A percentile compares a stretch with the other conserved stretches of the same genome.
Conservation (phyloP, 1,139 yeast species). For the Lodderomyces oxycetoniae region DNA sequence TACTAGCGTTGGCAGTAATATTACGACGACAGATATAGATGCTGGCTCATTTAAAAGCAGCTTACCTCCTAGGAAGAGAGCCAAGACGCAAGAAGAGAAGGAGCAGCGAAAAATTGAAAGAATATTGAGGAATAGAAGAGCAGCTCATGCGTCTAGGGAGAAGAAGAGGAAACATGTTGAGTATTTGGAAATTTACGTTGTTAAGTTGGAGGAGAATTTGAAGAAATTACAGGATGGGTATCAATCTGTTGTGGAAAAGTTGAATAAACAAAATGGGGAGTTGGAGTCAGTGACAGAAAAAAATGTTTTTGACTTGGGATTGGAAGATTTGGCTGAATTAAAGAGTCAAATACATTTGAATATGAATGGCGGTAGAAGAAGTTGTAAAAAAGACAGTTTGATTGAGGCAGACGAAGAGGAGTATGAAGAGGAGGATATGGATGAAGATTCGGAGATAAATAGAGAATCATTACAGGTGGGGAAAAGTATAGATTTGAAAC, state of each 20-base stretch:
- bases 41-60: conserved; percentile 33
- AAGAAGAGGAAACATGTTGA: conserved; percentile 93
- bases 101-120: conserved; percentile 94
- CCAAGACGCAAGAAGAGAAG: conserved; percentile 93
- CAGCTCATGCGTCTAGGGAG: conserved; percentile 96
- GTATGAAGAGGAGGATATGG: conserved; percentile 4
- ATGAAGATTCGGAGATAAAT: conserved; percentile 1
- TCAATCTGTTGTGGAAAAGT: conserved; percentile 1
- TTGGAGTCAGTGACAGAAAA: conserved; percentile 15
- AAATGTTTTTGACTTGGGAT: conserved; percentile 13
- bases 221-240: conserved; percentile 22
- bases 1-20: no score
- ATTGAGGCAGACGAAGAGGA: conserved; percentile 4
- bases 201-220: conserved; percentile 42
- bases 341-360: conserved; percentile 32
- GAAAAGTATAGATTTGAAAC: neutral
- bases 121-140: conserved; percentile 87
- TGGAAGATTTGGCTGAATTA: conserved; percentile 28
- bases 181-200: conserved; percentile 65
- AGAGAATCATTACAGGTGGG: conserved; percentile 1
- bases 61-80: conserved; percentile 92
- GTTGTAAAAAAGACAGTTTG: conserved; percentile 8
- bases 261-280: neutral
- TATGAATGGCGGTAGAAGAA: conserved; percentile 19
- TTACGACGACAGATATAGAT: no score